Evolutionary conservation across 345 rosid genomes (phyloP).

Genomic region (Brassica incana): DNA sequence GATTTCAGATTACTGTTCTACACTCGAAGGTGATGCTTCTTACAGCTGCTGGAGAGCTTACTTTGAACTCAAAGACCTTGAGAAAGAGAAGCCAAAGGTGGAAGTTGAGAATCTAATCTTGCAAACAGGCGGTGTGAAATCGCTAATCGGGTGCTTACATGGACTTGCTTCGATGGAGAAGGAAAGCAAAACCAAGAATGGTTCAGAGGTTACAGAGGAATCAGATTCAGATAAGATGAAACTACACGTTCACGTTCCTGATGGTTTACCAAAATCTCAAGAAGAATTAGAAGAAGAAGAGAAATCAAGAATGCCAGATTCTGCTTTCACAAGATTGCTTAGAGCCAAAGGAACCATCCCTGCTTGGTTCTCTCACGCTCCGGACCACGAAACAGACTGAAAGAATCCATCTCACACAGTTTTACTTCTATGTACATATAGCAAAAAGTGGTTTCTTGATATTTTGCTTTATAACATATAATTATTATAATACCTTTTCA

Average conservation of each 20-base stretch:
- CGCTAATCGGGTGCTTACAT: conserved; percentile 68
- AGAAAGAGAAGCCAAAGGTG: conserved; percentile 56
- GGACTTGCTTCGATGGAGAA: conserved; percentile 53
- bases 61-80: conserved; percentile 79
- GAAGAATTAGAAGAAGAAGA: conserved; percentile 86
- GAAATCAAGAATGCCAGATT: conserved; percentile 72
- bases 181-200: conserved; percentile 34
- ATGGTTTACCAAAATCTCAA: conserved; percentile 72
- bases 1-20: conserved; percentile 68
- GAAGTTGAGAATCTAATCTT: conserved; percentile 68
- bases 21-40: conserved; percentile 78
- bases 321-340: conserved; percentile 67
- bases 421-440: conserved; percentile 26
- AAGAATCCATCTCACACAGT: conserved; percentile 12
- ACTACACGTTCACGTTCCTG: conserved; percentile 56
- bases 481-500: background rate
- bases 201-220: conserved; percentile 29
- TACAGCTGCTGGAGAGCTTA: conserved; percentile 88
- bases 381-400: conserved; percentile 74
- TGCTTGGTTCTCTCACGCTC: conserved; percentile 75
- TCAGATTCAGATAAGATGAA: conserved; percentile 30
- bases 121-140: conserved; percentile 63
- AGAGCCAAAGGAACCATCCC: conserved; percentile 64
- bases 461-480: conserved; percentile 3
- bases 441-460: conserved; percentile 17